Evolutionary conservation across 768 basidiomycete species (phyloP).

Genomic region (Leucocoprinus sp.): DNA sequence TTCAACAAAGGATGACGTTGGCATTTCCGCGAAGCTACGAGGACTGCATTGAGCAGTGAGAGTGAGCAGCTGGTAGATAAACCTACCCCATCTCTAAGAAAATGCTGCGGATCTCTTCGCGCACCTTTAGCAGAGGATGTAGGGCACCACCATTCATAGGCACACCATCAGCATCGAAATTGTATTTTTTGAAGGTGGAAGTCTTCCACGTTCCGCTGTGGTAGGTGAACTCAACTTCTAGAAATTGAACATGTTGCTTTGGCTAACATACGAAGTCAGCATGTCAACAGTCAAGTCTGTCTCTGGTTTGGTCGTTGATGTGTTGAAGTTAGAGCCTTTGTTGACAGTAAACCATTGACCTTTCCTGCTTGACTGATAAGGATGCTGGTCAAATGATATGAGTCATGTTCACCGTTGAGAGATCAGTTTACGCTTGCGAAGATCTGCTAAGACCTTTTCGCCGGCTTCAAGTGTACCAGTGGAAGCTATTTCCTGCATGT

Average conservation of each 20-base stretch:
- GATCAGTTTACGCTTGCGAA: conserved; percentile 87
- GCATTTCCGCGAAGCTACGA: conserved; percentile 99
- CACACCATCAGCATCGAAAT: conserved; percentile 93
- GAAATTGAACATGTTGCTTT: neutral
- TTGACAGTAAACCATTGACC: conserved; percentile 88
- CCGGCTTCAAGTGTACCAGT: conserved; percentile 66
- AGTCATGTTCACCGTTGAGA: conserved; percentile 56
- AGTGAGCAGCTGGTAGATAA: neutral
- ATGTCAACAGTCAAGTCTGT: conserved; percentile 96
- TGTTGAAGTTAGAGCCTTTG: conserved; percentile 84
- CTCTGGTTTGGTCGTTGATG: conserved; percentile 86
- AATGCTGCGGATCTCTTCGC: conserved; percentile 95
- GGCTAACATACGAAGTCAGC: conserved; percentile 68
- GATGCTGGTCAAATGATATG: neutral
- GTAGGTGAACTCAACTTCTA: conserved; percentile 4
- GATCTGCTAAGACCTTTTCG: conserved; percentile 77
- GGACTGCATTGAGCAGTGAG: conserved; percentile 5
- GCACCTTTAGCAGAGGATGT: conserved; percentile 93
- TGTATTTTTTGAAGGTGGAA: conserved; percentile 93
- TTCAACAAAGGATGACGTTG: conserved; percentile 91
- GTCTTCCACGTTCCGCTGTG: conserved; percentile 90
- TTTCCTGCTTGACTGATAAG: conserved; percentile 50
- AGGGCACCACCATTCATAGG: conserved; percentile 87
- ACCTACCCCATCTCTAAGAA: conserved; percentile 98
- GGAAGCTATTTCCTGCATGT: conserved; percentile 64